Conservation (phyloP, 106 monocot species). For the Dioscorea dumetorum region DNA sequence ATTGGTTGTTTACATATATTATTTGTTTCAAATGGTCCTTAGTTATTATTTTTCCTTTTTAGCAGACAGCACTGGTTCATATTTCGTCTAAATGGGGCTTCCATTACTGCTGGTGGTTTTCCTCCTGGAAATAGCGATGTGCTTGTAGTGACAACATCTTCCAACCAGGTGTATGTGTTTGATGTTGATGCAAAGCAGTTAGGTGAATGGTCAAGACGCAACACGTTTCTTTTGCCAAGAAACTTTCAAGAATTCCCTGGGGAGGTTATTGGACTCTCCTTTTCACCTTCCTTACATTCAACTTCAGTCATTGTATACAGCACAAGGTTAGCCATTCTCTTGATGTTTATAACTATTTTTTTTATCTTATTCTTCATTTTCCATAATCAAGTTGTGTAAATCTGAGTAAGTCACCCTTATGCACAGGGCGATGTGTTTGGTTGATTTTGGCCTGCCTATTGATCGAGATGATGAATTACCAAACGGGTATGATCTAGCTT, state of each 20-base stretch:
- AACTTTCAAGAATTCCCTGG: constrained; percentile 97
- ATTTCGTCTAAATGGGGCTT: constrained; percentile 70
- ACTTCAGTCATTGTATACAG: constrained; percentile 86
- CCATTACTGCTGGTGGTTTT: constrained; percentile 92
- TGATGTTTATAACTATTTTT: background rate
- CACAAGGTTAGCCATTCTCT: constrained; percentile 46
- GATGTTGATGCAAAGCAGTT: constrained; percentile 90
- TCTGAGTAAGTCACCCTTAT: background rate
- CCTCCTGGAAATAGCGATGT: constrained; percentile 63
- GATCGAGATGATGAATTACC: constrained; percentile 32
- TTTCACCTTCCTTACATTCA: constrained; percentile 62
- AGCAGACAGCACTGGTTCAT: constrained; percentile 96
- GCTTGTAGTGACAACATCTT: constrained; percentile 74
- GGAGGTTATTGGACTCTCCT: constrained; percentile 80
- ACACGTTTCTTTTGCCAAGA: constrained; percentile 53
- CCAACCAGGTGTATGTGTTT: constrained; percentile 78
- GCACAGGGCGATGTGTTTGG: constrained; percentile 90
- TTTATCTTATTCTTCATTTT: background rate
- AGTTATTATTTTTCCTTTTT: constrained; percentile 1
- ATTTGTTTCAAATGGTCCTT: too few species aligned
- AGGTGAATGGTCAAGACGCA: constrained; percentile 80
- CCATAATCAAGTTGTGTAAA: background rate
- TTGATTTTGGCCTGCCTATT: constrained; percentile 81
- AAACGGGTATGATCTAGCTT: constrained; percentile 20
- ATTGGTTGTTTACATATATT: too few species aligned